These are phyloP conservation scores for Globisporangium cederbergense DNA, from an alignment of 352 stramenopile genomes.

Conservation along the genomic window DNA sequence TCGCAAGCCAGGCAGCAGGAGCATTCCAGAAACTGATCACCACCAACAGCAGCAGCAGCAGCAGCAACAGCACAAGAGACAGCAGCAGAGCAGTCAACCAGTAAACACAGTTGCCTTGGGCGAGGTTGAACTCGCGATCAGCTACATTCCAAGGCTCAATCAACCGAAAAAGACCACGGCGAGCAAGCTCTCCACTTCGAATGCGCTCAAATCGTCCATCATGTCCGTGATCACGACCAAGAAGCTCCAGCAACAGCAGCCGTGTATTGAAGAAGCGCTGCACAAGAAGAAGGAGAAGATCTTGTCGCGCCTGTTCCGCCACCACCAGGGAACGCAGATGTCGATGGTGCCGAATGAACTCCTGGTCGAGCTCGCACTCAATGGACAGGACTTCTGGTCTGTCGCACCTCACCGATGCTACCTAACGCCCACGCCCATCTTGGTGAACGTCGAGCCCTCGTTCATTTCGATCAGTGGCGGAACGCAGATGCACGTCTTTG, in stretches of 20 bases:
- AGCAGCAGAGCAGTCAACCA: not conserved
- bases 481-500: slow-evolving; percentile 35
- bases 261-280: slow-evolving; percentile 8
- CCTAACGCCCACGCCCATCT: slow-evolving; percentile 29
- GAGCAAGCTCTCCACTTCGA: slow-evolving; percentile 17
- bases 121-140: slow-evolving; percentile 50
- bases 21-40: slow-evolving; percentile 1
- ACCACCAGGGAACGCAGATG: slow-evolving; percentile 24
- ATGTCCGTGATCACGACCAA: slow-evolving; percentile 48
- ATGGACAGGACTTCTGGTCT: slow-evolving; percentile 67
- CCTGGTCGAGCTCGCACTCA: slow-evolving; percentile 51
- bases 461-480: slow-evolving; percentile 44
- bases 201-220: slow-evolving; percentile 41
- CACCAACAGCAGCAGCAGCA: slow-evolving; percentile 7
- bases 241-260: slow-evolving; percentile 13
- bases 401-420: slow-evolving; percentile 33
- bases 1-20: slow-evolving; percentile 18
- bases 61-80: not conserved
- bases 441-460: slow-evolving; percentile 35
- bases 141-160: slow-evolving; percentile 26
- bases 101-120: slow-evolving; percentile 23
- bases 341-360: slow-evolving; percentile 48
- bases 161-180: not conserved
- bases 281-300: slow-evolving; percentile 45
- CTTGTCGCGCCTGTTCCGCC: slow-evolving; percentile 39